Evolutionary conservation across 441 rosid genomes (phyloP), one percentile per base, ranked within the genome.

Genomic region (Gossypium schwendimanii): DNA sequence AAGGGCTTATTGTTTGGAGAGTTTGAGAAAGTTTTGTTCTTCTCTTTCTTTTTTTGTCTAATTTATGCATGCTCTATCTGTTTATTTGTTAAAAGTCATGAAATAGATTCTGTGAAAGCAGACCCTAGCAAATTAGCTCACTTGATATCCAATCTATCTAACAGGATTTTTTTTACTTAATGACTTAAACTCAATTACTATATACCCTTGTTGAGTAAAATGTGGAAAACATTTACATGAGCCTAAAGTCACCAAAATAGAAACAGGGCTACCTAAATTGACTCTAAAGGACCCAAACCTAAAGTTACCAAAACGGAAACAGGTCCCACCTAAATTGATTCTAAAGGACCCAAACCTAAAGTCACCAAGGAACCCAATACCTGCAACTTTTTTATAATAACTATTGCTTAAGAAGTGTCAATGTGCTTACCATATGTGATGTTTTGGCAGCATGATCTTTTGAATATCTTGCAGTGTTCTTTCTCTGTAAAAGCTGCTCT

Each of bases 401-500:
- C 39, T 53, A 4, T 24, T 61, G 75, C 67, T 12, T 44, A 18
- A 26, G 41, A 21, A 58, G 12, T 47, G 36, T 49, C 17, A n/a
- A 23, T 57, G 14, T 44, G 45, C 7, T 39, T 10, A 65, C 70
- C 21, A 21, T 47, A 6, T 11, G 7, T 74, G 18, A 26, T 28
- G 9, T 21, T 44, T 39, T 36, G 50, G 57, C 9, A 17, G 26
- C 9, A 45, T 63, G 49, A 59, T 64, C 18, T 28, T 66, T 6
- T 4, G 14, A 71, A 21, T 18, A 21, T 39, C 33, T 49, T 71
- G 20, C 23, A 1, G 24, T n/a, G 3, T 47, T 44, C 20, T 6
- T 69, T 26, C 17, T 68, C 12, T 74, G 41, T 26, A 53, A 49
- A 60, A 72, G 78, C 53, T 80, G 62, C 73, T 73, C 80, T 66